Percentiles rank a stretch among this genome's conserved stretches.
Conservation (phyloP, 352 stramenopile species). For the Elongisporangium undulatum region DNA sequence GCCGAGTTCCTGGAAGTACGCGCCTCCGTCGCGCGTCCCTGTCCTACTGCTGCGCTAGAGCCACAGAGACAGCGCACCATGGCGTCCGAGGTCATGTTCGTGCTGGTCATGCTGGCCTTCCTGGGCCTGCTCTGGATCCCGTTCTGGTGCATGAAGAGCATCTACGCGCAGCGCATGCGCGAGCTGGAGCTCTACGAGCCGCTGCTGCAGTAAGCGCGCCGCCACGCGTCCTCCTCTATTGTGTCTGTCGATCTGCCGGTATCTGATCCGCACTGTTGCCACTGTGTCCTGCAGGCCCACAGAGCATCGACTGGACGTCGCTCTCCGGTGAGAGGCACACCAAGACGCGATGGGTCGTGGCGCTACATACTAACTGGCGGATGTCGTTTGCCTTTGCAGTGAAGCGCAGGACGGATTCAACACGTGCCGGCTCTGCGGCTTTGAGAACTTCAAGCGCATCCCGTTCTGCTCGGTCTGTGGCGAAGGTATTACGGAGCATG, state of each 20-base stretch:
- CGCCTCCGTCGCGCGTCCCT: not conserved
- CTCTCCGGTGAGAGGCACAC: slow-evolving; percentile 15
- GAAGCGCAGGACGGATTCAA: slow-evolving; percentile 36
- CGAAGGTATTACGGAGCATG: slow-evolving; percentile 13
- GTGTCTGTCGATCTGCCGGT: slow-evolving; percentile 3
- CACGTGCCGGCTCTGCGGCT: slow-evolving; percentile 25
- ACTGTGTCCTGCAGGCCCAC: slow-evolving; percentile 6
- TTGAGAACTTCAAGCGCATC: slow-evolving; percentile 41
- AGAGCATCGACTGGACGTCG: slow-evolving; percentile 29
- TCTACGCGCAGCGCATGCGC: slow-evolving; percentile 9
- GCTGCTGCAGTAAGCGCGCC: slow-evolving; percentile 24
- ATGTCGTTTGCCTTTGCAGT: slow-evolving; percentile 4
- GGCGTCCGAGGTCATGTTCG: slow-evolving; percentile 7
- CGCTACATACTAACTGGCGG: not conserved
- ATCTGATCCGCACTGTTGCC: not conserved
- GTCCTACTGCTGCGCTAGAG: not conserved
- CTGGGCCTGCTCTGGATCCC: slow-evolving; percentile 6
- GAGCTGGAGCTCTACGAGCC: slow-evolving; percentile 18
- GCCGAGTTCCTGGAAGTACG: not conserved
- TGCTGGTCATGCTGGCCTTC: slow-evolving; percentile 15
- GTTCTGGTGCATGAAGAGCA: slow-evolving; percentile 7
- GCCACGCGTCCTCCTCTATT: not conserved
- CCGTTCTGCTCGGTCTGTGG: slow-evolving; percentile 37
- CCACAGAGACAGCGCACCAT: not conserved
- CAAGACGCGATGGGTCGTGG: too few relatives aligned